Base-by-base conservation (phyloP, 495 filamentous ascomycete species). In the Saxispiralis lemnorum region DNA sequence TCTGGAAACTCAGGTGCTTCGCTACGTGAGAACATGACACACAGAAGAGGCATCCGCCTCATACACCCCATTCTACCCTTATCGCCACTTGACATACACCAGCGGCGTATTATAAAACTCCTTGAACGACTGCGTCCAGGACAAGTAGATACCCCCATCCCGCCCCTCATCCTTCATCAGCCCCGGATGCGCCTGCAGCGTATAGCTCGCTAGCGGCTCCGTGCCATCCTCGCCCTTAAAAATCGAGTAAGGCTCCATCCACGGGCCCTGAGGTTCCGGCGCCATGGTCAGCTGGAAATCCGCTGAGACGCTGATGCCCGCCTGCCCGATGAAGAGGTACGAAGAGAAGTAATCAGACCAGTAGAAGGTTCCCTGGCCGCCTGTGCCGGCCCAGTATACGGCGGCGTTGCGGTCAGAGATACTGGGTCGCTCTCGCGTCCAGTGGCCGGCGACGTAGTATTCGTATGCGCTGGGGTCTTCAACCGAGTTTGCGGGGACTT, bases 201-300 rank as follows among this genome's bases (percentile, higher is more conserved):
- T 45, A 41, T 59, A 59, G 24, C 24, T 28, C 4, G 5, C 9
- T 9, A 28, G 9, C 24, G 24, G 24, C 24, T 28, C 24, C 4
- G 24, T 28, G 5, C 24, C 24, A 28, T 28, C 24, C 24, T 28
- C 24, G 5, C 24, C 24, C 24, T 28, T 28, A 9, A 5, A 28
- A 9, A 28, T 6, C 51, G 53, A 31, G 18, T 44, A 31, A 2
- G 56, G 51, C 13, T 38, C 39, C 28, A 44, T 53, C 59, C 59
- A 62, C 9, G 56, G 56, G 1, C 59, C 59, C 36, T 52, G 46
- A 7, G 55, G 49, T 11, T 42, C 47, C 12, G 57, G 52, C 6
- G 59, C 47, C 13, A 55, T 61, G n/a, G 56, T 56, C 31, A 62
- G 53, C 31, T 53, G 57, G 49, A 58, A 62, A 12, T 61, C 55